These are phyloP conservation scores for Ogataea glucozyma DNA, from an alignment of 805 yeast species.

Conservation along the genomic window DNA sequence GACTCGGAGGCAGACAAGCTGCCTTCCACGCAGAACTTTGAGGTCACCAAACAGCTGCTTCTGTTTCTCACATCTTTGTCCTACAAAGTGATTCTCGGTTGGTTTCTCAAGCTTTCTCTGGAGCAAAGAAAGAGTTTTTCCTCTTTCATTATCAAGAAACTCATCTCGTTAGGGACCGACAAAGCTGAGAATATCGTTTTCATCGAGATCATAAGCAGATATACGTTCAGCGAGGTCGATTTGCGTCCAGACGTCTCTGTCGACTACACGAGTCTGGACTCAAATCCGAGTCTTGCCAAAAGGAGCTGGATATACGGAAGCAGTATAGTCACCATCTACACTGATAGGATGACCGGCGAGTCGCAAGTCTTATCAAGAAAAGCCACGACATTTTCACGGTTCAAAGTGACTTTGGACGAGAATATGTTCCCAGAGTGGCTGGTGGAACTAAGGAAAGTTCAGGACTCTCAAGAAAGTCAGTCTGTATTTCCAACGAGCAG, in stretches of 20 bases:
- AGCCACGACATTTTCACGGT: slow-evolving; percentile 63
- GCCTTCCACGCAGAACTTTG: slow-evolving; percentile 51
- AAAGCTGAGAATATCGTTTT: slow-evolving; percentile 56
- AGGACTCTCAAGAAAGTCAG: slow-evolving; percentile 18
- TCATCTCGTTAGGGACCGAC: slow-evolving; percentile 39
- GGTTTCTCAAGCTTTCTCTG: slow-evolving; percentile 68
- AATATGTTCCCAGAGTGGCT: slow-evolving; percentile 35
- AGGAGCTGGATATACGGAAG: slow-evolving; percentile 63
- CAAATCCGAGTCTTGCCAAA: slow-evolving; percentile 25
- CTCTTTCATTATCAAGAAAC: slow-evolving; percentile 60
- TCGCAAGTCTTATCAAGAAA: slow-evolving; percentile 55
- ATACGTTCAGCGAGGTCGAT: slow-evolving; percentile 64
- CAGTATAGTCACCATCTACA: slow-evolving; percentile 56
- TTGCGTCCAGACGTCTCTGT: slow-evolving; percentile 40
- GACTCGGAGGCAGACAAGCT: slow-evolving; percentile 54
- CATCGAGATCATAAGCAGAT: slow-evolving; percentile 67
- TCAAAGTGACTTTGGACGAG: slow-evolving; percentile 45
- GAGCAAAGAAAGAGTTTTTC: slow-evolving; percentile 60
- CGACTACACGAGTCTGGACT: slow-evolving; percentile 14
- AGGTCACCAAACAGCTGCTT: slow-evolving; percentile 51
- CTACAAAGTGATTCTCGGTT: slow-evolving; percentile 63
- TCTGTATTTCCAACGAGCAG: slow-evolving; percentile 17
- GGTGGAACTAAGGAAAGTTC: slow-evolving; percentile 15
- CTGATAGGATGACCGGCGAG: slow-evolving; percentile 52
- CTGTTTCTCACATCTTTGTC: slow-evolving; percentile 65